Evolutionary conservation across 345 rosid genomes (phyloP).

Genomic region (Brassica cretica): DNA sequence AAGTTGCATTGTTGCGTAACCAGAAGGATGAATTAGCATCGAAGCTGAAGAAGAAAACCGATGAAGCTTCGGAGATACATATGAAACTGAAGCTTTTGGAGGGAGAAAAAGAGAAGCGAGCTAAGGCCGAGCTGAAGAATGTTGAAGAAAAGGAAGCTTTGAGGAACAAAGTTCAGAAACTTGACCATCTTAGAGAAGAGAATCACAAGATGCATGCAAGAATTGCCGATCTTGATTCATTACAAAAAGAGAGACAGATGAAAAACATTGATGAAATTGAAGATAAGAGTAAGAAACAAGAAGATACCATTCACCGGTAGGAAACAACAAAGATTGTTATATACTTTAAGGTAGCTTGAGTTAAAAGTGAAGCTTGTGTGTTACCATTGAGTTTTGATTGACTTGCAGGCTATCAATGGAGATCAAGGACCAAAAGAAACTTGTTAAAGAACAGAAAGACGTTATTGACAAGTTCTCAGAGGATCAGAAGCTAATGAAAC

Average conservation of each 20-base stretch:
- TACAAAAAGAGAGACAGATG: constrained; percentile 32
- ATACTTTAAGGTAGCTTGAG: not conserved
- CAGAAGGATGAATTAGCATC: constrained; percentile 50
- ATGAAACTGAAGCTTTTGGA: constrained; percentile 39
- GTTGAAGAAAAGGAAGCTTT: constrained; percentile 42
- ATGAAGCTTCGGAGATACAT: constrained; percentile 43
- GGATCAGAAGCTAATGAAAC: constrained; percentile 42
- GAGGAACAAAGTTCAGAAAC: constrained; percentile 36
- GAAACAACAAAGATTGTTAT: constrained; percentile 12
- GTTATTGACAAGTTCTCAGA: constrained; percentile 39
- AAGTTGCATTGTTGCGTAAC: constrained; percentile 40
- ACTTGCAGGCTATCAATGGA: constrained; percentile 30
- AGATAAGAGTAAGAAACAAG: constrained; percentile 29
- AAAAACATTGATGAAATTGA: constrained; percentile 21
- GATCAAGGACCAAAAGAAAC: constrained; percentile 47
- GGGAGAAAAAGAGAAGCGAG: constrained; percentile 46
- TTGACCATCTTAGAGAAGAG: constrained; percentile 48
- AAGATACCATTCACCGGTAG: not conserved
- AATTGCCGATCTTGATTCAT: constrained; percentile 46
- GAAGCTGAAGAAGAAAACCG: constrained; percentile 34
- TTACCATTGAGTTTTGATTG: not conserved
- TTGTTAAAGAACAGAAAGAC: constrained; percentile 44
- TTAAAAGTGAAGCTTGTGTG: not conserved
- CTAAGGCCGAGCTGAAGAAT: constrained; percentile 41
- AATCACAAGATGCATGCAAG: constrained; percentile 41